Base-by-base conservation (phyloP, 768 basidiomycete genomes). In the Tremella mesenterica region DNA sequence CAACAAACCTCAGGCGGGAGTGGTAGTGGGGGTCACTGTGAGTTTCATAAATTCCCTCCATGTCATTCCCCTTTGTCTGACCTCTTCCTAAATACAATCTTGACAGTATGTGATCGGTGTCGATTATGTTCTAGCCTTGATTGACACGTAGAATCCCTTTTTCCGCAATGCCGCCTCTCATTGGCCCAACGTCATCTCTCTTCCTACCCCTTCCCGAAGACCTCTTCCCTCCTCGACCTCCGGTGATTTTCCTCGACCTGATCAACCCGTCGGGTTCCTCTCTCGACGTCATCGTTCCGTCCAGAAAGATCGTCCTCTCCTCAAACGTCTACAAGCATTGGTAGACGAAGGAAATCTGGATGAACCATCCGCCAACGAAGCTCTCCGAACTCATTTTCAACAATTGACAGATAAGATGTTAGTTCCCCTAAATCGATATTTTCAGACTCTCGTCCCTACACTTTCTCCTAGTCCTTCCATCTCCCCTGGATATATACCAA, bases 401-500 rank as follows among this genome's bases (percentile, higher is more conserved):
- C 81, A 85, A 34, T 80, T 92, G 41, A 89, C 93, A 1, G 86
- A 85, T 18, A 84, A 84, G 50, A 78, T 97, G 56, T 80, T 96
- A 20, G 84, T 87, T 2, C 93, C 93, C 0, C 79, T 97, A 4
- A 84, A 92, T 61, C 81, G 92, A 59, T 96, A 96, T 76, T 82
- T 96, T 46, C 68, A 70, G 48, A 70, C 68, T 4, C 59, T 70
- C 16, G 58, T 67, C 6, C 68, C 68, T 14, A 53, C 60, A 9
- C 38, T 57, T n/a, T 44, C 54, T n/a, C 18, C 63, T 1, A 20
- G 53, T 23, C 38, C 50, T 5, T 28, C 57, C 8, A 43, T 36
- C 3, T 27, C 43, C 13, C 43, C 44, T 10, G 27, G 21, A 8
- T 39, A 29, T n/a, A 39, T 34, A 7, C 23, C 58, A 27, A 43